phyloP scores from a whole-genome alignment of 495 filamentous ascomycete species.

The Aspergillus cavernicola region DNA sequence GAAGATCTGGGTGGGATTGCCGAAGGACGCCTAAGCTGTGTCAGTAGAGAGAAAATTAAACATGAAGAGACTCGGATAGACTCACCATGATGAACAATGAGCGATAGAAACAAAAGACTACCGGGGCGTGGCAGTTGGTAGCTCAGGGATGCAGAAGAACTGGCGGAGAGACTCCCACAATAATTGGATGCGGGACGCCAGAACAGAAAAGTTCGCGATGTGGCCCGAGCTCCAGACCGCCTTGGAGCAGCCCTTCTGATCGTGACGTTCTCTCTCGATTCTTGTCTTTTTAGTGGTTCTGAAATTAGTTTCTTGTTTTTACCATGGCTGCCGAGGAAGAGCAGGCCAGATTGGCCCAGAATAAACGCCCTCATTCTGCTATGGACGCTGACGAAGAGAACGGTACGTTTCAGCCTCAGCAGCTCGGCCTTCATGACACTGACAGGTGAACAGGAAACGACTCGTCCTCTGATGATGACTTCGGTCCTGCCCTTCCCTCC shows the following conservation, averaged over 20 bases:
- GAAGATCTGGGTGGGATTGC: constrained; percentile 96
- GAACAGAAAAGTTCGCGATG: constrained; percentile 37
- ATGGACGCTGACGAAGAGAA: constrained; percentile 35
- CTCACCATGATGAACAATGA: constrained; percentile 34
- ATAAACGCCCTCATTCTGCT: constrained; percentile 39
- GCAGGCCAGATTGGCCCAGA: constrained; percentile 13
- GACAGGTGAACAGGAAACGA: constrained; percentile 39
- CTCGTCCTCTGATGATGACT: constrained; percentile 90
- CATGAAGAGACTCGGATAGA: background rate
- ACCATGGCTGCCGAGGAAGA: constrained; percentile 35
- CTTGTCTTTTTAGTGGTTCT: background rate
- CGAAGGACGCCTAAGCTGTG: constrained; percentile 46
- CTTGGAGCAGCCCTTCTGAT: constrained; percentile 14
- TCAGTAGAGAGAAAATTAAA: constrained; percentile 11
- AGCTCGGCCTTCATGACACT: constrained; percentile 4
- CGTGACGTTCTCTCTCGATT: background rate
- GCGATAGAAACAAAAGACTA: constrained; percentile 12
- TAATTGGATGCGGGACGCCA: constrained; percentile 21
- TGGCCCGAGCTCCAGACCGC: constrained; percentile 44
- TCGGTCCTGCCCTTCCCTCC: constrained; percentile 82
- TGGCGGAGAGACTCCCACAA: constrained; percentile 15
- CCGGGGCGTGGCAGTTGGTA: constrained; percentile 17
- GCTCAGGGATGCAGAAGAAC: constrained; percentile 24
- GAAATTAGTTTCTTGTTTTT: background rate
- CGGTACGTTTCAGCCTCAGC: constrained; percentile 20